These are phyloP conservation scores for Mycena latifolia DNA, from an alignment of 768 basidiomycete genomes.

Conservation along the genomic window DNA sequence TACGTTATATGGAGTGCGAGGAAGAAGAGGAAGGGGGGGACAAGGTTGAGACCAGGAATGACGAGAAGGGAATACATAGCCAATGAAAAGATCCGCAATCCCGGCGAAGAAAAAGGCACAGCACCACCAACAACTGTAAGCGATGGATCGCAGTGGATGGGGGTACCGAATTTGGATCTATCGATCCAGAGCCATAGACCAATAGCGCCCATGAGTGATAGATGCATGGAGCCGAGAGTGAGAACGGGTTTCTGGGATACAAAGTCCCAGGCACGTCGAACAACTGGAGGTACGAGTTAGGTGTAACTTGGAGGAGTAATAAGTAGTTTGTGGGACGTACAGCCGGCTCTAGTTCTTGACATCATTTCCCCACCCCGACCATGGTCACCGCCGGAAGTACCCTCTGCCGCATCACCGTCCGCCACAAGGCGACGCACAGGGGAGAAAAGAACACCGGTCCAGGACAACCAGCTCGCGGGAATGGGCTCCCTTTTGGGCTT, in stretches of 20 bases:
- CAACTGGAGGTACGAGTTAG: not conserved
- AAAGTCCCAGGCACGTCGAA: not conserved
- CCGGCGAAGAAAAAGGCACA: conserved; percentile 3
- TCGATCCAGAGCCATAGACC: conserved; percentile 10
- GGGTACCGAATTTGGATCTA: conserved; percentile 8
- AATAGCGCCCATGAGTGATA: conserved; percentile 13
- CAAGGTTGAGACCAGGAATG: conserved; percentile 13
- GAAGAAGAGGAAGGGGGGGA: conserved; percentile 18
- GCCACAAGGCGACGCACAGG: no score
- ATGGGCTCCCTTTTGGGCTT: no score
- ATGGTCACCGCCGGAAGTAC: no score
- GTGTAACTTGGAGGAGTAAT: not conserved
- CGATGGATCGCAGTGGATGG: conserved; percentile 6
- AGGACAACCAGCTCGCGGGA: no score
- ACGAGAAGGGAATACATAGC: conserved; percentile 5
- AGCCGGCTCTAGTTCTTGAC: no score
- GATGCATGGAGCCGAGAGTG: conserved; percentile 10
- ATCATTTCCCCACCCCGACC: no score
- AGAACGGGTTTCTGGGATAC: conserved; percentile 6
- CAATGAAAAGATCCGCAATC: not conserved
- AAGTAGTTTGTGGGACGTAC: not conserved
- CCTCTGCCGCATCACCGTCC: no score
- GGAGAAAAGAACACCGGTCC: no score
- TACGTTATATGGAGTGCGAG: conserved; percentile 7
- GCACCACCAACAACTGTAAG: conserved; percentile 7